Evolutionary conservation across 257 asterid species (phyloP).

Genomic region (Ligustrum vulgare): DNA sequence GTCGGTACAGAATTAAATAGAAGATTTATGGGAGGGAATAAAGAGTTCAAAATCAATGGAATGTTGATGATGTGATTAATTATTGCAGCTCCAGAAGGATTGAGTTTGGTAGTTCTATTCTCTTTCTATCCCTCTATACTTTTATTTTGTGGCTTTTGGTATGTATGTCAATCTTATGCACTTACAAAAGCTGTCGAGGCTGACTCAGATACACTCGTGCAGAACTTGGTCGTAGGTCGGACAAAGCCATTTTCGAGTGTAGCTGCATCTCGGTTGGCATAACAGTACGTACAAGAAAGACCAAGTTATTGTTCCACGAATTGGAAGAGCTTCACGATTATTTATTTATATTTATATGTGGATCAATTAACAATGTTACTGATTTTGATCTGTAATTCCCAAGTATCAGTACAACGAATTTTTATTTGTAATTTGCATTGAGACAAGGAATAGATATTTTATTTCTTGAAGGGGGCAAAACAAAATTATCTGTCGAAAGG

Average conservation of each 20-base stretch:
- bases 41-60: slow-evolving; percentile 26
- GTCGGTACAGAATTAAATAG: slow-evolving; percentile 32
- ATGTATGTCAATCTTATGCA: background rate
- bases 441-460: background rate
- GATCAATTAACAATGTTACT: background rate
- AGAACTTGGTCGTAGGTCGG: too few relatives aligned
- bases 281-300: too few relatives aligned
- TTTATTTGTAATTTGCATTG: background rate
- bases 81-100: slow-evolving; percentile 51
- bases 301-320: too few relatives aligned
- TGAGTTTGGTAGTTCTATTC: slow-evolving; percentile 35
- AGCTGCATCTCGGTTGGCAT: background rate
- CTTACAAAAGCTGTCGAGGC: background rate
- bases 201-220: too few relatives aligned
- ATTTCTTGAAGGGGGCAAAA: background rate
- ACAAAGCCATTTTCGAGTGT: background rate
- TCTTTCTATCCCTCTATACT: too few relatives aligned
- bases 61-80: slow-evolving; percentile 30
- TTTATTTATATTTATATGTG: too few relatives aligned
- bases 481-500: too few relatives aligned
- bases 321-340: too few relatives aligned
- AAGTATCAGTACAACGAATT: background rate
- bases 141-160: too few relatives aligned
- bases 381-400: background rate
- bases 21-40: slow-evolving; percentile 35